Evolutionary conservation across 2,329 filamentous ascomycete species (phyloP), one percentile per base, ranked within the genome.

Genomic region (Cercospora sp.): DNA sequence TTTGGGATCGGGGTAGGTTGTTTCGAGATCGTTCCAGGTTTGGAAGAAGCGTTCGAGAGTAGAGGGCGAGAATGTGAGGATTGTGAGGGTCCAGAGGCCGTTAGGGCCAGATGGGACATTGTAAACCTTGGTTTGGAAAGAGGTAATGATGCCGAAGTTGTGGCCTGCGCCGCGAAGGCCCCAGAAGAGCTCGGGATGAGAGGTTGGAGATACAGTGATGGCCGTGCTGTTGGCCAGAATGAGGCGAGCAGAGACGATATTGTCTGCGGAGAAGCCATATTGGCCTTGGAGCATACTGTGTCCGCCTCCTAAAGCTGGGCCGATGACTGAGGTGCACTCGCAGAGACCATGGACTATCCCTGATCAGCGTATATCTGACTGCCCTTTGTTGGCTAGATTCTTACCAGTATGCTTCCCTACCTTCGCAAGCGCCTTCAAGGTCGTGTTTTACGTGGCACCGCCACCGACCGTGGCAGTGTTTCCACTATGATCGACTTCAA

Each of bases 201-300:
- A 79, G 0, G 75, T 73, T 12, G 79, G 75, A 1, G 82, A 85
- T 0, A 79, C 78, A 2, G 72, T 78, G 12, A 80, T 74, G 24
- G 81, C 74, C 6, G 72, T 71, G 0, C 82, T 82, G 65, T 80
- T 76, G 0, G 81, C 81, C 9, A 82, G 75, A 1, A 83, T 81
- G 0, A 84, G 73, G 2, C 75, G 78, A 6, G 75, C 79, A 0
- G 77, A 75, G 0, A 76, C 80, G 5, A 87, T 78, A 68, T 83
- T 82, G 76, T 86, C 85, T 59, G 85, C 83, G 0, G 80, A 80
- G 13, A 89, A 79, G 0, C 88, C 88, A 67, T 87, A 12, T 16
- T 30, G 60, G 21, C 62, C 65, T 61, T 69, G 67, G 9, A 65
- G 49, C 32, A 79, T 45, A 79, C 69, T 59, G 18, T 70, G 69